Evolutionary conservation across 257 asterid genomes (phyloP), one percentile per base, ranked within the genome.

Genomic region (Ehretia macrophylla): DNA sequence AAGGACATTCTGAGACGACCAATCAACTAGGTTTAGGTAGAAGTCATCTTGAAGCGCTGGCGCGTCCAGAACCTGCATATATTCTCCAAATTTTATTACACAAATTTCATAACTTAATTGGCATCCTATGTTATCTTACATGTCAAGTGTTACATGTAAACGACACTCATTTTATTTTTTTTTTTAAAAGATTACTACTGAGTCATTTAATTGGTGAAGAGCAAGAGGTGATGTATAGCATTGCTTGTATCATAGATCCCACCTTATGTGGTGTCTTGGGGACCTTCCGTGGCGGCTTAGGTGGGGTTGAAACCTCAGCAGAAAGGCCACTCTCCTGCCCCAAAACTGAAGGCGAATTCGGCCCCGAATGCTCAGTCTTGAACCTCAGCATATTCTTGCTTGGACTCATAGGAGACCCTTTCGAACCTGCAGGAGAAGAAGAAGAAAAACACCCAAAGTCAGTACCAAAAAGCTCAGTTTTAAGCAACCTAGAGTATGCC

Each of bases 1-100:
- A 70, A 93, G 99, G 17, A 89, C 90, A 80, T 93, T 93, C 83
- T 93, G 99, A 40, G 99, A 93, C 19, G 99, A 93, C 99, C 99
- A 93, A 69, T 93, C 99, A 0, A 93, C 99, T 45, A 93, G 72
- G 78, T 93, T 93, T 63, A 93, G 65, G 62, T 93, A 93, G 76
- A 93, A 93, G 70, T 93, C 99, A 68, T 93, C 99, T 77, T 93
- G 99, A 74, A 93, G 96, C 1, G 97, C 68, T 37, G 99, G 99
- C 23, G 97, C 97, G 81, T 93, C 97, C 60, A 93, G 70, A 61
- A 93, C 97, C 99, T 93, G 83, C 55, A 74, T 14, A 22, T 37
- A 55, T 16, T 13, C 42, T 50, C 16, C 12, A 14, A 17, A 17
- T 13, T 17, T 23, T 11, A 51, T 10, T 8, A 11, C 56, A 5